Base-by-base conservation (phyloP, 148 eudicot genomes). In the Talinum fruticosum region DNA sequence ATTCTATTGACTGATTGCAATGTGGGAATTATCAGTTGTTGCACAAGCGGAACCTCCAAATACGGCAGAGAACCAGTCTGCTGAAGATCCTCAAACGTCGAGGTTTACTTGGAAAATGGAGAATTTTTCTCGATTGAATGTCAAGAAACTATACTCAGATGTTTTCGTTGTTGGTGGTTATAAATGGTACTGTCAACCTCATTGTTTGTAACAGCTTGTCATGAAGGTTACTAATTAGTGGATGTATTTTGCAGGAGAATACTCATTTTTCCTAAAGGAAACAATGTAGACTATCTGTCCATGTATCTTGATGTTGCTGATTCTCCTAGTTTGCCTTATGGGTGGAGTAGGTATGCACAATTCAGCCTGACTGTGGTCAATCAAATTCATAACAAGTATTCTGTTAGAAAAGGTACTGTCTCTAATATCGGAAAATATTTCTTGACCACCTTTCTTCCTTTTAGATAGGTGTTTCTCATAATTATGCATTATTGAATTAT, bases 271-370 rank as follows among this genome's bases (percentile, higher is more conserved):
- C 97, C 97, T 1, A 94, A 92, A 81, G 98, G 98, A 62, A 94
- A 94, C 88, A 94, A 94, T 79, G 97, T 92, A 80, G 98, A 92
- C 75, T 87, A 81, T 83, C 79, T 94, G 86, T 94, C 98, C 12
- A 86, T 94, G 96, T 94, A 94, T 81, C 83, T 94, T 65, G 97
- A 94, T 84, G 98, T 94, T 71, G 97, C 97, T 38, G 97, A 94
- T 85, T 86, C 98, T 36, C 44, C 89, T 69, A 87, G 76, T 59
- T 85, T 94, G 83, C 97, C 97, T n/a, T 89, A 92, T 80, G 98
- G 98, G n/a, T 94, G 98, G 98, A 92, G 93, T 82, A 86, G 98
- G 84, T 89, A 87, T 83, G 98, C 98, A n/a, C 98, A 94, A 76
- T 92, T 94, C 78, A 92, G 92, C 82, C 84, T 94, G 85, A 90